Percentiles rank a stretch among this genome's conserved stretches.
Conservation (phyloP, 2,329 filamentous ascomycete species). For the Colletotrichum sp. region DNA sequence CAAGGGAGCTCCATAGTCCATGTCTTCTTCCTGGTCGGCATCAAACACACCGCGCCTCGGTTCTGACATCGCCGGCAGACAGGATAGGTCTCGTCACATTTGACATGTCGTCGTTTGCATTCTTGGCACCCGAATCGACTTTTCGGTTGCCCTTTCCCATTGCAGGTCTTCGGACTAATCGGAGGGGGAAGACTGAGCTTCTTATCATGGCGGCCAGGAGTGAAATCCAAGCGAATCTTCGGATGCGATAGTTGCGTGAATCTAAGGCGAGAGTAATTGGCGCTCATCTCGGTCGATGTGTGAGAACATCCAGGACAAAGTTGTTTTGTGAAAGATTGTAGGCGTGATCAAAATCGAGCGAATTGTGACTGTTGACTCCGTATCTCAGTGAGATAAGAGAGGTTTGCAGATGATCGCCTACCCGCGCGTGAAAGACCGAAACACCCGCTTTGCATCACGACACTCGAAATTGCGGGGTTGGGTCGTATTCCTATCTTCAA, state of each 20-base stretch:
- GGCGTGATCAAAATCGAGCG: no score
- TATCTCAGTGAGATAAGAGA: background rate
- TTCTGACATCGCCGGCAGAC: background rate
- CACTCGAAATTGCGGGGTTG: background rate
- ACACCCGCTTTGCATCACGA: no score
- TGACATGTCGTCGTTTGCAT: background rate
- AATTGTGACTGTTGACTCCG: no score
- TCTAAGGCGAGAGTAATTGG: background rate
- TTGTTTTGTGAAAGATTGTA: no score
- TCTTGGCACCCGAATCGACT: background rate
- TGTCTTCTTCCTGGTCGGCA: background rate
- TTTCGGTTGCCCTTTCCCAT: background rate
- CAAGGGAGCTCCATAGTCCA: background rate
- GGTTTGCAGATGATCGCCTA: background rate
- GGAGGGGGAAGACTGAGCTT: no score
- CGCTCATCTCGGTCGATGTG: background rate
- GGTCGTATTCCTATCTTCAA: background rate
- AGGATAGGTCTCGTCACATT: background rate
- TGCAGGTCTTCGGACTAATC: background rate
- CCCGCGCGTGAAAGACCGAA: background rate
- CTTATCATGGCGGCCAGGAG: background rate
- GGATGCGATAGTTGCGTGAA: background rate
- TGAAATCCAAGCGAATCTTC: background rate
- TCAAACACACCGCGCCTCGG: background rate
- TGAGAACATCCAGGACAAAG: background rate